Conservation (phyloP, 1,284 basidiomycete species). For the Ceraceosorus guamensis region DNA sequence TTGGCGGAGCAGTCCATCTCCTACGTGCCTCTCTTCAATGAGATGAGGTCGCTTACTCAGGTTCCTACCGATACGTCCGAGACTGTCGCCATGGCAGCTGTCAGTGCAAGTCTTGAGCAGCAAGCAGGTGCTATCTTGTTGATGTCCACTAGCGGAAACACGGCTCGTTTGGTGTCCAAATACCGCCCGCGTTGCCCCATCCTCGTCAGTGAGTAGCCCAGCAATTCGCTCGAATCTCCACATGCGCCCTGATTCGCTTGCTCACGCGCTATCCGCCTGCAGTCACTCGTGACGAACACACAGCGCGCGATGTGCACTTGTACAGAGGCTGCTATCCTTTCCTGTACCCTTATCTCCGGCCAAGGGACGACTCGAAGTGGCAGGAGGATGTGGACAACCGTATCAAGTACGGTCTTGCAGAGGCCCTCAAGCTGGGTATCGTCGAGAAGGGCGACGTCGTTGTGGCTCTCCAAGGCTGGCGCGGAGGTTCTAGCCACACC, state of each 20-base stretch:
- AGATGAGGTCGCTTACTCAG: constrained; percentile 52
- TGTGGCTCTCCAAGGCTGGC: constrained; percentile 97
- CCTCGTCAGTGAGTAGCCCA: constrained; percentile 50
- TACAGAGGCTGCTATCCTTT: constrained; percentile 96
- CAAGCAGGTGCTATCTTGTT: constrained; percentile 65
- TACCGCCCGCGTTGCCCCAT: constrained; percentile 92
- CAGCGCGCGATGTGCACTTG: constrained; percentile 90
- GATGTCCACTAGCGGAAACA: constrained; percentile 84
- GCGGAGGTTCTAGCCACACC: constrained; percentile 86
- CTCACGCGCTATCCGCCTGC: constrained; percentile 51
- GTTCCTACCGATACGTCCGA: constrained; percentile 46
- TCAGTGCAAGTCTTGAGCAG: constrained; percentile 45
- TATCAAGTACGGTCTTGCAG: constrained; percentile 69
- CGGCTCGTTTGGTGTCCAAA: constrained; percentile 91
- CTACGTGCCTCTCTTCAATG: constrained; percentile 46
- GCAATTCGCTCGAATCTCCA: neutral
- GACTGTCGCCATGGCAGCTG: constrained; percentile 47
- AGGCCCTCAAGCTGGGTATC: constrained; percentile 78
- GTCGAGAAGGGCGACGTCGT: constrained; percentile 83
- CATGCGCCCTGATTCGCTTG: constrained; percentile 16
- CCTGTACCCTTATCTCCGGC: constrained; percentile 88
- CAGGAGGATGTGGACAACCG: constrained; percentile 76
- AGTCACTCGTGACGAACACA: constrained; percentile 94
- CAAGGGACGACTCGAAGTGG: constrained; percentile 69
- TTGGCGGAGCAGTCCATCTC: constrained; percentile 46